Conservation (phyloP, 2,329 filamentous ascomycete species). For the Aureobasidium sp. region DNA sequence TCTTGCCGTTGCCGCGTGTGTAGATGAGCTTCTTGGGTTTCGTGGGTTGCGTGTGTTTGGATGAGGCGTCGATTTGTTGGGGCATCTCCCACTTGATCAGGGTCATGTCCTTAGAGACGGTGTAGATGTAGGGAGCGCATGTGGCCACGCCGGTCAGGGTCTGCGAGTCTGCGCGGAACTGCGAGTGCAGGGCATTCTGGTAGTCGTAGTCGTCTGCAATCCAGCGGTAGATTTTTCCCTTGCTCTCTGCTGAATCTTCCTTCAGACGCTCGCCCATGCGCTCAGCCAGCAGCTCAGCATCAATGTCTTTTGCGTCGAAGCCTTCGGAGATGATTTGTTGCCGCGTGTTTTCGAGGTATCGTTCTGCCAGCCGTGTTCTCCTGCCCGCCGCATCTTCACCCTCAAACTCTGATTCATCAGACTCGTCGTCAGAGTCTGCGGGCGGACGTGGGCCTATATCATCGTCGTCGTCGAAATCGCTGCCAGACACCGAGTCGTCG, state of each 20-base stretch:
- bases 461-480: slow-evolving; percentile 56
- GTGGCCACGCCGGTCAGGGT: slow-evolving; percentile 73
- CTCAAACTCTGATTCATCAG: slow-evolving; percentile 49
- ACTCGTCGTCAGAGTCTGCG: slow-evolving; percentile 10
- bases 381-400: slow-evolving; percentile 86
- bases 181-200: slow-evolving; percentile 56
- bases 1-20: slow-evolving; percentile 55
- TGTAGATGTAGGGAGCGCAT: slow-evolving; percentile 76
- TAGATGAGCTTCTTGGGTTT: slow-evolving; percentile 57
- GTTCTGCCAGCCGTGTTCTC: slow-evolving; percentile 77
- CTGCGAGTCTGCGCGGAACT: slow-evolving; percentile 72
- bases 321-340: slow-evolving; percentile 69
- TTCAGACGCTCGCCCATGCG: slow-evolving; percentile 62
- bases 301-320: slow-evolving; percentile 91
- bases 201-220: slow-evolving; percentile 70
- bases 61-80: slow-evolving; percentile 29
- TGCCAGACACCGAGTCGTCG: slow-evolving; percentile 82
- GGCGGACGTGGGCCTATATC: slow-evolving; percentile 33
- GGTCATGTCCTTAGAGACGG: slow-evolving; percentile 74
- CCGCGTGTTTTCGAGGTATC: slow-evolving; percentile 85
- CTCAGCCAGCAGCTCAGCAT: slow-evolving; percentile 76
- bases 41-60: slow-evolving; percentile 52
- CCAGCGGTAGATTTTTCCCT: slow-evolving; percentile 79
- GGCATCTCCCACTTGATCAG: slow-evolving; percentile 87
- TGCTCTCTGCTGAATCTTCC: slow-evolving; percentile 86